phyloP scores from a whole-genome alignment of 139 green algal species.

The Coelastrella sp. region DNA sequence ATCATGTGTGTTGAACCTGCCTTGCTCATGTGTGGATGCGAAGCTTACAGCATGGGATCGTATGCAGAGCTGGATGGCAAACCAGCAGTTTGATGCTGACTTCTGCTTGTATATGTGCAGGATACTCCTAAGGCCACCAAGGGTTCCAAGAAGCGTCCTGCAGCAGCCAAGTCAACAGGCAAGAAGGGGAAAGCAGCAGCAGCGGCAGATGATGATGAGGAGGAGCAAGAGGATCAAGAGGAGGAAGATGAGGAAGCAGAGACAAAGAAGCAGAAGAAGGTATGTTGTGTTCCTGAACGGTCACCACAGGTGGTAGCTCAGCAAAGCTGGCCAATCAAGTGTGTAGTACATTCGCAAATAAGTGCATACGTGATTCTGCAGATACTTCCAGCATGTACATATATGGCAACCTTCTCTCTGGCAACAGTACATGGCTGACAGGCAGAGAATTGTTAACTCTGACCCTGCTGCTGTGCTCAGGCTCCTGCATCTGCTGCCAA shows the following conservation, averaged over 20 bases:
- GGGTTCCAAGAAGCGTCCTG: not conserved
- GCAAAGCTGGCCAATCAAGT: not conserved
- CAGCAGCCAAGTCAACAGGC: not conserved
- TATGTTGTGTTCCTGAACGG: not conserved
- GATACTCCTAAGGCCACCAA: not conserved
- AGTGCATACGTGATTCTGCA: no score
- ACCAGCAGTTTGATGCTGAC: not conserved
- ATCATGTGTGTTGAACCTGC: no score
- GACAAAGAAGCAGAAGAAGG: slow-evolving; percentile 15
- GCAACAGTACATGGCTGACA: no score
- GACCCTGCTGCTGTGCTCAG: not conserved
- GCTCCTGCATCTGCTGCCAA: slow-evolving; percentile 5
- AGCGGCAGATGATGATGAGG: not conserved
- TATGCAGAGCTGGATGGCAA: no score
- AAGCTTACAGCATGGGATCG: no score
- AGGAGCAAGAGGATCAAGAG: not conserved
- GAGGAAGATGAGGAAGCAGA: slow-evolving; percentile 10
- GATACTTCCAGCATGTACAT: no score
- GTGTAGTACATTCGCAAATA: no score
- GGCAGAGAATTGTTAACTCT: no score
- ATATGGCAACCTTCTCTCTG: no score
- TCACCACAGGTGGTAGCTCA: not conserved
- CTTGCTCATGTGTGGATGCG: no score
- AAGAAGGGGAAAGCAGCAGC: not conserved
- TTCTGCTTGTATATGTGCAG: not conserved